Percentiles rank a stretch among this genome's conserved stretches.
These are phyloP conservation scores for Flaveria ramosissima DNA, from an alignment of 129 eudicot genomes.

Conservation along the genomic window DNA sequence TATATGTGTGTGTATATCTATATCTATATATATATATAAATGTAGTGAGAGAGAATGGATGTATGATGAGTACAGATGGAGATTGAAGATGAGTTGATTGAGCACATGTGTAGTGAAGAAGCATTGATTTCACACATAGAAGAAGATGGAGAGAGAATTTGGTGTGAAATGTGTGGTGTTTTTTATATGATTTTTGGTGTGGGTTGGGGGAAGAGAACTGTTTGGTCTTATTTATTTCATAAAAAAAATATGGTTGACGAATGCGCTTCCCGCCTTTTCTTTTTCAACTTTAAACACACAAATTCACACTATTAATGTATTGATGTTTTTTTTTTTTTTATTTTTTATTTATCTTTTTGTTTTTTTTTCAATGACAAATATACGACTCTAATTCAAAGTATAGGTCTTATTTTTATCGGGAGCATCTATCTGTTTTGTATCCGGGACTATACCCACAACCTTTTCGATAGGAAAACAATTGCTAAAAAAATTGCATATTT, in stretches of 20 bases:
- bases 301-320: not conserved
- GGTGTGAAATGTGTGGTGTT: constrained; percentile 5
- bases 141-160: constrained; percentile 22
- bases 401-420: too few relatives aligned
- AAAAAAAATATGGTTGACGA: constrained; percentile 26
- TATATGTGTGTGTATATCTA: not conserved
- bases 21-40: not conserved
- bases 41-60: constrained; percentile 14
- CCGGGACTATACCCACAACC: too few relatives aligned
- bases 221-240: not conserved
- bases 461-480: too few relatives aligned
- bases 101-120: constrained; percentile 25
- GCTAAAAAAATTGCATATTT: too few relatives aligned
- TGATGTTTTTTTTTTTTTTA: too few relatives aligned
- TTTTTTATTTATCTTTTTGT: too few relatives aligned
- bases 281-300: not conserved
- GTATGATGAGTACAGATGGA: constrained; percentile 1
- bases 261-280: constrained; percentile 35
- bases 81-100: constrained; percentile 12
- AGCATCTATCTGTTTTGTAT: too few relatives aligned
- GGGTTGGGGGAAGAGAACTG: constrained; percentile 3
- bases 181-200: not conserved
- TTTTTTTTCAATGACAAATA: too few relatives aligned
- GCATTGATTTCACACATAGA: constrained; percentile 20
- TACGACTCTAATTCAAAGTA: too few relatives aligned